Evolutionary conservation across 306 rosid genomes (phyloP), one percentile per base, ranked within the genome.

Genomic region (Castanea crenata): DNA sequence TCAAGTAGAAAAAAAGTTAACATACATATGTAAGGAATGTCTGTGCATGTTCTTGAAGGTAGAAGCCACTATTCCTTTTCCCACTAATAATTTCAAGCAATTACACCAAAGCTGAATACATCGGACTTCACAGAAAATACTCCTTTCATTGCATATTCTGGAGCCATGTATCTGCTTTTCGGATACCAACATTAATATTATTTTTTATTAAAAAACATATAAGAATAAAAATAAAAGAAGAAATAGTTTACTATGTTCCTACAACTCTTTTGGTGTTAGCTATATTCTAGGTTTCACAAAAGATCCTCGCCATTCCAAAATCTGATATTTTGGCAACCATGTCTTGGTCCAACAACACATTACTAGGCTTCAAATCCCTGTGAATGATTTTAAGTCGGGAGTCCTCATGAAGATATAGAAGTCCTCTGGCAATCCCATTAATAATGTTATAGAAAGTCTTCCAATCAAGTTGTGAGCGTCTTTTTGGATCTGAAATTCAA

Each of bases 101-200:
- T 73, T 16, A 90, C 87, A 1, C 91, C 89, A n/a, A 90, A 90
- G 74, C 87, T 86, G 85, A 86, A 90, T 0, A 83, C 86, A 79
- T 90, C 88, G 0, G 91, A 90, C 77, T 90, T 90, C 4, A 81
- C 79, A 0, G 89, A 86, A 78, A 88, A 90, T n/a, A 81, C 8
- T 14, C 92, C 91, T n/a, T 74, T 84, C 89, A 90, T 90, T 64
- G 89, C 94, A 54, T 90, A 88, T 2, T 86, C 89, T 0, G 89
- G 91, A 61, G 94, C 83, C 87, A 90, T 90, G 67, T 90, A 90
- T 46, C 90, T 85, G 14, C 90, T 88, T 76, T 78, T 71, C 63
- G 14, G 18, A 3, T 7, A 75, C 67, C 31, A 75, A 29, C 46
- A 58, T 63, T 74, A 15, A 2, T 38, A 34, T 46, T 46, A 11